These are phyloP conservation scores for Royoungia palumana DNA, from an alignment of 768 basidiomycete species.

Conservation along the genomic window DNA sequence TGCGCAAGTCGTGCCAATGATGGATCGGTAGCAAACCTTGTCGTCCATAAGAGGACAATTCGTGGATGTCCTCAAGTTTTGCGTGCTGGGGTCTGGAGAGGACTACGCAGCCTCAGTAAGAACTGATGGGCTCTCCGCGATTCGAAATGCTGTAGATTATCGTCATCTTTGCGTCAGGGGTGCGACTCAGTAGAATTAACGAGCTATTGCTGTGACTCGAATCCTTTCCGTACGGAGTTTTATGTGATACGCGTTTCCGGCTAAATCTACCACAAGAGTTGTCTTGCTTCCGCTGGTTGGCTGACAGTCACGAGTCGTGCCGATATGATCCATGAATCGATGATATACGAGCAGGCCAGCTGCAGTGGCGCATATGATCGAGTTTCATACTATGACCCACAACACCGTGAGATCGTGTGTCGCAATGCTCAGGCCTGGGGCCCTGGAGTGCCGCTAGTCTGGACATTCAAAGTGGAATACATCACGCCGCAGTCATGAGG, in stretches of 20 bases:
- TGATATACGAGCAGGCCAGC: constrained; percentile 3
- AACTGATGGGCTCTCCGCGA: constrained; percentile 9
- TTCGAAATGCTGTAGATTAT: constrained; percentile 8
- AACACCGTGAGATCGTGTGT: constrained; percentile 11
- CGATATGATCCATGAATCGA: no score
- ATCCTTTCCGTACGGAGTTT: neutral
- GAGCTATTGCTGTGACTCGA: neutral
- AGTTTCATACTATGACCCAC: neutral
- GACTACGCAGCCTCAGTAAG: constrained; percentile 4
- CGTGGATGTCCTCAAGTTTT: neutral
- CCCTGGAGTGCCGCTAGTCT: neutral
- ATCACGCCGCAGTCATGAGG: constrained; percentile 7
- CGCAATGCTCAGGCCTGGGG: neutral
- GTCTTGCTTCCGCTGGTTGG: neutral
- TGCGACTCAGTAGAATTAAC: neutral
- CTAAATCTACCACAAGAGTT: neutral
- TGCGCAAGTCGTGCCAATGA: constrained; percentile 5
- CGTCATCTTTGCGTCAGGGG: neutral
- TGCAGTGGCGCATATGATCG: constrained; percentile 25
- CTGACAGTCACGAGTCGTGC: neutral
- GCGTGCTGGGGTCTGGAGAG: neutral
- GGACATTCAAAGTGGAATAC: neutral
- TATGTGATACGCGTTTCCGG: constrained; percentile 1
- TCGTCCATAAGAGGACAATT: constrained; percentile 7
- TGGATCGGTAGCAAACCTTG: neutral